phyloP scores from a whole-genome alignment of 164 flowering plant species.

The Stephania japonica region DNA sequence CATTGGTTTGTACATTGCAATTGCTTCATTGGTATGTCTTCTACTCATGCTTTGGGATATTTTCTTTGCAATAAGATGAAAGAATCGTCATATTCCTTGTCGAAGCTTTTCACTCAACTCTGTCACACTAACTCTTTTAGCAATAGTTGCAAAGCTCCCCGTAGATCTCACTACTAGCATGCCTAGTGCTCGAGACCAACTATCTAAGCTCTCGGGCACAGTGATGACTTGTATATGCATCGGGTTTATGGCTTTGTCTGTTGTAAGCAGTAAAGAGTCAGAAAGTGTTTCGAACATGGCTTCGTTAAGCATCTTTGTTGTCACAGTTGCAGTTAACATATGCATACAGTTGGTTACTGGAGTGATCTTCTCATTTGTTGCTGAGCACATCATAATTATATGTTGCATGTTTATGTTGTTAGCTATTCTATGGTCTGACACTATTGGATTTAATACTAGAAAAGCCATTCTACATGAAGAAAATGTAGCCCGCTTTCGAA shows the following conservation, averaged over 20 bases:
- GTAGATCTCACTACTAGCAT: conserved; percentile 7
- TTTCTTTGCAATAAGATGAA: neutral
- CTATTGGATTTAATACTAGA: too few relatives aligned
- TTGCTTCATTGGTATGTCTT: neutral
- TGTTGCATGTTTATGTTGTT: neutral
- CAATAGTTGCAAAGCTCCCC: conserved; percentile 17
- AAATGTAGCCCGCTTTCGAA: neutral
- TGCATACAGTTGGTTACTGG: neutral
- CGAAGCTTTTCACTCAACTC: conserved; percentile 9
- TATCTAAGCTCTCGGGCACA: conserved; percentile 14
- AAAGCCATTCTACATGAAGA: neutral
- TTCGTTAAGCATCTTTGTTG: neutral
- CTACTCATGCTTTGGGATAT: neutral
- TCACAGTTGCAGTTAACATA: neutral
- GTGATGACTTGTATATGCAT: conserved; percentile 5
- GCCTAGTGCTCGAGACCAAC: conserved; percentile 11
- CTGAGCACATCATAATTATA: neutral
- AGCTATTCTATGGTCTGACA: neutral
- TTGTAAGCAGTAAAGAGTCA: neutral
- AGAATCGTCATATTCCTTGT: neutral
- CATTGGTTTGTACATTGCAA: neutral
- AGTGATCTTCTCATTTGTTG: neutral
- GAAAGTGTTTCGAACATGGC: neutral
- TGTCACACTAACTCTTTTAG: conserved; percentile 6
- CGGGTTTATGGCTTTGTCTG: neutral